phyloP scores from a whole-genome alignment of 2,329 filamentous ascomycete genomes.

The Aspergillus brasiliensis region DNA sequence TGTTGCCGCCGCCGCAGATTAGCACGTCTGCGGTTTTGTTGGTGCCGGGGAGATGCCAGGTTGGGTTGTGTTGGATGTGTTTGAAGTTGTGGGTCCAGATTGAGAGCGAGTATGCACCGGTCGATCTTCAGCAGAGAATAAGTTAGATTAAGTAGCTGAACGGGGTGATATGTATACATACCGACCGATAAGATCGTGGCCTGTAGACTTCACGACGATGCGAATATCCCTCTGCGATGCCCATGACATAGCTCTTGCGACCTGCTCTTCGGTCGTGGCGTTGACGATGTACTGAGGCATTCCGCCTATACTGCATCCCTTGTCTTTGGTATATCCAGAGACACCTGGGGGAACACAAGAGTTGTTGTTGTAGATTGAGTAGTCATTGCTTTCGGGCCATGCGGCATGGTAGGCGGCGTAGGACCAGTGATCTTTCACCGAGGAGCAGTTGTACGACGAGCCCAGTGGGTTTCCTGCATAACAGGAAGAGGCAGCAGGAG shows the following conservation, averaged over 20 bases:
- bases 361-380: slow-evolving; percentile 35
- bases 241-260: slow-evolving; percentile 33
- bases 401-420: slow-evolving; percentile 32
- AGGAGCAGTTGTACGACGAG: slow-evolving; percentile 27
- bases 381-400: slow-evolving; percentile 35
- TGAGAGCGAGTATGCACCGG: slow-evolving; percentile 47
- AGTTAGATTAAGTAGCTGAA: not conserved
- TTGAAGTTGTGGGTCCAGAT: slow-evolving; percentile 53
- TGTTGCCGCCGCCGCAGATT: slow-evolving; percentile 20
- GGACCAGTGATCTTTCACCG: slow-evolving; percentile 30
- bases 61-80: slow-evolving; percentile 28
- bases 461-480: slow-evolving; percentile 31
- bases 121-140: slow-evolving; percentile 32
- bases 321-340: slow-evolving; percentile 24
- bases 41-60: slow-evolving; percentile 15
- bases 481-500: slow-evolving; percentile 35
- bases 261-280: slow-evolving; percentile 32
- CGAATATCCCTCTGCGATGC: slow-evolving; percentile 25
- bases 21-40: slow-evolving; percentile 17
- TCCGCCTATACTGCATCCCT: slow-evolving; percentile 32
- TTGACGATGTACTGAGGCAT: slow-evolving; percentile 38
- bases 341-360: slow-evolving; percentile 34
- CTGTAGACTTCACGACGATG: slow-evolving; percentile 29
- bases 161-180: not conserved
- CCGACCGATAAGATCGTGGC: slow-evolving; percentile 28